Percentiles rank a stretch among this genome's conserved stretches.
phyloP scores from a whole-genome alignment of 805 yeast genomes.

The Candida caryicola region DNA sequence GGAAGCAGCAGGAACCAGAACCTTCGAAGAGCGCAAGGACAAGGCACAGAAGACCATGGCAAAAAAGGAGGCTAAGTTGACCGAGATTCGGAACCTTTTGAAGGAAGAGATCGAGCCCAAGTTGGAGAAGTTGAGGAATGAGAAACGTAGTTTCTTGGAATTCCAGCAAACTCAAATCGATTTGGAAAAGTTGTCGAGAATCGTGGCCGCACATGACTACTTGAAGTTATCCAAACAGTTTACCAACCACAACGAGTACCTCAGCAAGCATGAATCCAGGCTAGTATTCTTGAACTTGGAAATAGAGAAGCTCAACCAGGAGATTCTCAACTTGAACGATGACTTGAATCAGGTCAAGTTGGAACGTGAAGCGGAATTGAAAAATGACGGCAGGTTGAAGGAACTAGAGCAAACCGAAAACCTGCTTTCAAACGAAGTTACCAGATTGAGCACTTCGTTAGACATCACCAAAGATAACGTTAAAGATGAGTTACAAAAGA shows the following conservation, averaged over 20 bases:
- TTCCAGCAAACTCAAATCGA: conserved; percentile 82
- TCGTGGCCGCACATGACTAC: conserved; percentile 78
- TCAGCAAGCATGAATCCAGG: conserved; percentile 39
- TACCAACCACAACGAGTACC: conserved; percentile 41
- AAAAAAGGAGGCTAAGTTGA: conserved; percentile 82
- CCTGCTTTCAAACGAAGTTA: conserved; percentile 56
- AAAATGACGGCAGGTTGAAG: conserved; percentile 58
- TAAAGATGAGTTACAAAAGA: conserved; percentile 48
- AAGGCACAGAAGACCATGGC: conserved; percentile 90
- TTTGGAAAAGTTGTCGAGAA: conserved; percentile 67
- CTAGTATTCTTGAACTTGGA: conserved; percentile 42
- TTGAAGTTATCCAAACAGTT: conserved; percentile 39
- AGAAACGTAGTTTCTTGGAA: conserved; percentile 79
- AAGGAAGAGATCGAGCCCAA: conserved; percentile 92
- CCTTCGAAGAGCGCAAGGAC: conserved; percentile 90
- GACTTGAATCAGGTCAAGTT: conserved; percentile 56
- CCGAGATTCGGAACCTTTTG: conserved; percentile 69
- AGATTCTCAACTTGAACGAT: conserved; percentile 55
- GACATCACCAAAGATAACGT: conserved; percentile 58
- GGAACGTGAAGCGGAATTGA: conserved; percentile 55
- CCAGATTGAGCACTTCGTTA: conserved; percentile 63
- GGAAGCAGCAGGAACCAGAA: conserved; percentile 97
- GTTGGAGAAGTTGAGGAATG: conserved; percentile 72
- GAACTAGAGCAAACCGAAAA: conserved; percentile 58
- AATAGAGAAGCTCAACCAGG: conserved; percentile 48